Evolutionary conservation across 129 eudicot genomes (phyloP).

Genomic region (Ambrosia trifida): DNA sequence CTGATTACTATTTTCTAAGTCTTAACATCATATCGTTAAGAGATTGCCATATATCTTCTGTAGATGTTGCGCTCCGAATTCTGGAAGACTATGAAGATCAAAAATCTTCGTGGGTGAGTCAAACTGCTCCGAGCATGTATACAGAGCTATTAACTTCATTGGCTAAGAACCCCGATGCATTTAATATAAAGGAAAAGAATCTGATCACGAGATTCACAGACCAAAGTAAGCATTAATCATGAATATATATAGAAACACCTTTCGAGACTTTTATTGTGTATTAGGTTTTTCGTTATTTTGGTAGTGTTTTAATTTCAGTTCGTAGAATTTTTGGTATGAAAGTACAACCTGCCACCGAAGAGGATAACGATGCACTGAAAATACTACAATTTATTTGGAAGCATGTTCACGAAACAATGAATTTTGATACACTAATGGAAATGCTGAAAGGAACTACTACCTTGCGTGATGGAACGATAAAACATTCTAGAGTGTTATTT

Average conservation of each 20-base stretch:
- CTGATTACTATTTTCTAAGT: too few species aligned
- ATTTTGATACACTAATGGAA: background rate
- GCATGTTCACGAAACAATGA: background rate
- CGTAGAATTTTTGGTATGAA: background rate
- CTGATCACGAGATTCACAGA: too few species aligned
- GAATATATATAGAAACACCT: too few species aligned
- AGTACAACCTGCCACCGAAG: background rate
- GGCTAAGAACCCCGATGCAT: too few species aligned
- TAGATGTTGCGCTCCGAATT: background rate
- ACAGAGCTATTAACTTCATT: too few species aligned
- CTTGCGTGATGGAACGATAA: too few species aligned
- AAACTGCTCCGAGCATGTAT: too few species aligned
- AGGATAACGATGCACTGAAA: background rate
- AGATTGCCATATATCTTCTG: background rate
- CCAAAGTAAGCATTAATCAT: too few species aligned
- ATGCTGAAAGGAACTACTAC: background rate
- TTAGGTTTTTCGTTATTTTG: background rate
- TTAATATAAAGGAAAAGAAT: too few species aligned
- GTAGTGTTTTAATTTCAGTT: background rate
- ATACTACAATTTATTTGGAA: background rate
- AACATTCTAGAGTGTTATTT: background rate
- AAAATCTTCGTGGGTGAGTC: too few species aligned
- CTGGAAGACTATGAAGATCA: background rate
- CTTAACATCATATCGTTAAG: background rate
- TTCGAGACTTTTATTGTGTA: background rate